A percentile compares a stretch with the other conserved stretches of the same genome.
These are phyloP conservation scores for Solanum boliviense DNA, from an alignment of 257 asterid genomes.

Conservation along the genomic window DNA sequence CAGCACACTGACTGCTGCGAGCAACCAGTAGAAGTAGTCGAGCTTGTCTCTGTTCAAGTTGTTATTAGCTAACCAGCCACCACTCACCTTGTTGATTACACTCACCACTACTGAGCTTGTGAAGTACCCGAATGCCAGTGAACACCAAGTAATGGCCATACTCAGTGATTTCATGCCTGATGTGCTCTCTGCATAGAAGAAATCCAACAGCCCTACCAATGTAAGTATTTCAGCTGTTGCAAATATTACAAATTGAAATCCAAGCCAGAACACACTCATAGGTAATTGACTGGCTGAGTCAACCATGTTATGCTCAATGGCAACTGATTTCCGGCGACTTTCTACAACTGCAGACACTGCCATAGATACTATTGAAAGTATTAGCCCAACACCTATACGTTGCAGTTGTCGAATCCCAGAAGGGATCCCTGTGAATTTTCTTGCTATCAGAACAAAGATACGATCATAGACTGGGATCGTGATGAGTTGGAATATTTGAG, in stretches of 20 bases:
- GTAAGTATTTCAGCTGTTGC: constrained; percentile 61
- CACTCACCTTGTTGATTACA: constrained; percentile 49
- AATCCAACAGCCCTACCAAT: constrained; percentile 50
- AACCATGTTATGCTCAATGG: constrained; percentile 36
- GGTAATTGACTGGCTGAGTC: constrained; percentile 46
- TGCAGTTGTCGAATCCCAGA: constrained; percentile 21
- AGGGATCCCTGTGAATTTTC: constrained; percentile 8
- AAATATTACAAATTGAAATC: constrained; percentile 39
- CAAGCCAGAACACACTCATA: constrained; percentile 59
- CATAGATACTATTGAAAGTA: neutral
- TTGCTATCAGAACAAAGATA: constrained; percentile 7
- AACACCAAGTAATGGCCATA: constrained; percentile 59
- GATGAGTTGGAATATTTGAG: constrained; percentile 30
- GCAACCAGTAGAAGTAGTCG: constrained; percentile 55
- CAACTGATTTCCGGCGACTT: constrained; percentile 21
- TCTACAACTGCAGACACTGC: constrained; percentile 1
- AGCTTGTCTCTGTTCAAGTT: constrained; percentile 50
- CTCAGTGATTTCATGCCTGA: constrained; percentile 54
- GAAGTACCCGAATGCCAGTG: constrained; percentile 55
- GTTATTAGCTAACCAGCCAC: constrained; percentile 60
- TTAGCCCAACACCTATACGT: constrained; percentile 1
- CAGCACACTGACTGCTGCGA: constrained; percentile 31
- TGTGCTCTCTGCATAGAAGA: constrained; percentile 66
- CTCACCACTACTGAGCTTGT: constrained; percentile 62
- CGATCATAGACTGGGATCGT: constrained; percentile 12